Evolutionary conservation across 164 flowering plant species (phyloP), one percentile per base, ranked within the genome.

Genomic region (Vitis rupestris): DNA sequence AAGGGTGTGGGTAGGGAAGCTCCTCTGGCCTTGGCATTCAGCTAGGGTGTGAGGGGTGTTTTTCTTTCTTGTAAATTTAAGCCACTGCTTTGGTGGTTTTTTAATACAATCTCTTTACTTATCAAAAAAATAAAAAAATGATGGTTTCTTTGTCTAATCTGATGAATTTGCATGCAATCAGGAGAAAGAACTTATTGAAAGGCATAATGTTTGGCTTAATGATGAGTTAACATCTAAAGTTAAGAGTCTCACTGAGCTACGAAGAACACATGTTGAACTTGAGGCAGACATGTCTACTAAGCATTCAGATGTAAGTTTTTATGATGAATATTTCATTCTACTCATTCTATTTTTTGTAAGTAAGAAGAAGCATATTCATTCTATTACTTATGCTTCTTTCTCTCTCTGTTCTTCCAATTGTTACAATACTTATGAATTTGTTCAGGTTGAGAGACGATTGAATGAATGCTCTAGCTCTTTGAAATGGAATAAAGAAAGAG

Each of bases 151-250:
- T 54, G 37, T 51, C 64, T 37, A 37, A 67, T 51, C 2, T 64
- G 50, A 66, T 16, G 52, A 62, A 50, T 71, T 70, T 73, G 71
- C 27, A 55, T 74, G 37, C 61, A 52, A 62, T 65, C 87, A 95
- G 98, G 99, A 90, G 79, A 96, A 96, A 69, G 99, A 96, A 71
- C 92, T 96, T 63, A 64, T 90, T 69, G 90, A 90, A 84, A 87
- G 86, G 80, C 99, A 93, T 74, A 96, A 91, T 74, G 67, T 44
- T 5, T 93, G 95, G 97, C 95, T 96, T 56, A 88, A 93, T 81
- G 97, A 92, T 15, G 99, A 96, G 77, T 69, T 93, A 72, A 86
- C 86, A 4, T 73, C 83, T 17, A 96, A 91, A 83, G 84, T 80
- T 30, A 71, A 85, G 51, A 78, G 73, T 73, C 78, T 84, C 50